A percentile compares a stretch with the other conserved stretches of the same genome.
phyloP scores from a whole-genome alignment of 805 yeast genomes.

The Yarrowia yakushimensis region DNA sequence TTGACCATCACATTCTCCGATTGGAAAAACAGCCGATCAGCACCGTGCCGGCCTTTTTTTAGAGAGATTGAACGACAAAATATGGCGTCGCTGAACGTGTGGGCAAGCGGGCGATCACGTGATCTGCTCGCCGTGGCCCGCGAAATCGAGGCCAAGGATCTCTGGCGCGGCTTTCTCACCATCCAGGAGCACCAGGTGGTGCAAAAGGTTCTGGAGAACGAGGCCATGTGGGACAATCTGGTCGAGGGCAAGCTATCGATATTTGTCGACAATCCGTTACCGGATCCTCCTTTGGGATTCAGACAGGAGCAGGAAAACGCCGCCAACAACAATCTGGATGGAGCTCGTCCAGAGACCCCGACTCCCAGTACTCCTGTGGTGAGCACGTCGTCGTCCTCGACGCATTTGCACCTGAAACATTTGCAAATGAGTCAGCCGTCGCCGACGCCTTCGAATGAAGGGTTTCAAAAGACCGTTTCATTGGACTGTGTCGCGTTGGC shows the following conservation, averaged over 20 bases:
- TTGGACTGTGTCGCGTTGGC: constrained; percentile 39
- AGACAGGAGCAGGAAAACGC: constrained; percentile 19
- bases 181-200: constrained; percentile 41
- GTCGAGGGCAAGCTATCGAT: constrained; percentile 15
- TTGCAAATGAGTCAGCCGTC: constrained; percentile 13
- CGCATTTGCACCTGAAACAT: constrained; percentile 19
- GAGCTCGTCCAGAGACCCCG: constrained; percentile 6
- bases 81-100: constrained; percentile 18
- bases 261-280: constrained; percentile 20
- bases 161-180: constrained; percentile 40
- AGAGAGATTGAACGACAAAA: neutral
- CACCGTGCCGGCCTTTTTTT: neutral
- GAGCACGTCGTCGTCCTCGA: constrained; percentile 13
- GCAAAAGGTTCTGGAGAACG: constrained; percentile 26
- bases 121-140: constrained; percentile 30
- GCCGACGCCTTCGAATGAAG: constrained; percentile 18
- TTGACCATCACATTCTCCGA: neutral
- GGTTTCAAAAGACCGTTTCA: constrained; percentile 14
- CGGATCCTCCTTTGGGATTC: constrained; percentile 21
- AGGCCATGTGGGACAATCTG: constrained; percentile 18
- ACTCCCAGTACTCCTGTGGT: constrained; percentile 17
- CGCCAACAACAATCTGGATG: constrained; percentile 4
- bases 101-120: constrained; percentile 27
- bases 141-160: constrained; percentile 33
- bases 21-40: neutral